Evolutionary conservation across 495 filamentous ascomycete genomes (phyloP), one percentile per base, ranked within the genome.

Genomic region (Physcia stellaris): DNA sequence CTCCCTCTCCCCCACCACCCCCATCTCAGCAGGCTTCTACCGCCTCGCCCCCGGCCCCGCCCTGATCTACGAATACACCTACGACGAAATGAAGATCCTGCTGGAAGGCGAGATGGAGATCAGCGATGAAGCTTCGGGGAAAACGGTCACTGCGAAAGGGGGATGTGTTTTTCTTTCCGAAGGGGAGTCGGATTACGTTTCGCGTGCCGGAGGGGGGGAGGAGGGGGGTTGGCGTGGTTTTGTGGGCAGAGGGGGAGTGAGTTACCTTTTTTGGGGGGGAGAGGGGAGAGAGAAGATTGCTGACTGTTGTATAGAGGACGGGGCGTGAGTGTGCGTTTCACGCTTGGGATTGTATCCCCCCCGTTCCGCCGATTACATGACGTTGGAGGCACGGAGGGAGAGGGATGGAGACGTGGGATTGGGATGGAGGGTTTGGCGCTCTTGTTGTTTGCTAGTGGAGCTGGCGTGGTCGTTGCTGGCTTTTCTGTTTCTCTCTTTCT

Each of bases 71-170:
- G 71, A 63, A 24, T 84, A 86, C 52, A 77, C 68, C 31, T 86
- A 85, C 54, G 70, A 84, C 46, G 81, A 84, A 60, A 82, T 73
- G 72, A 83, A 84, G 62, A 81, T 86, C 45, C 80, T 86, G 45
- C 59, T 87, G 5, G 80, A 86, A 47, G 82, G 82, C 35, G 68
- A 73, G 45, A 83, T 80, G 47, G 71, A 80, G 45, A 83, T 87
- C 46, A 31, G 19, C 7, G 21, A 6, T 3, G 26, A 20, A 11
- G 24, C 9, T 2, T 5, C 13, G 26, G 20, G 23, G 7, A 40
- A 53, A 18, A 77, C 70, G 43, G 79, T 81, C 15, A 71, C 74
- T 31, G 80, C 75, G 6, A 61, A 54, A 71, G 20, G 82, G 82
- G 2, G 81, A 86, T 61, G 78, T 85, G 37, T 83, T 86, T 48